Percentiles rank a stretch among this genome's conserved stretches.
These are phyloP conservation scores for Suhomyces yuchorum DNA, from an alignment of 1,139 yeast species.

Conservation along the genomic window DNA sequence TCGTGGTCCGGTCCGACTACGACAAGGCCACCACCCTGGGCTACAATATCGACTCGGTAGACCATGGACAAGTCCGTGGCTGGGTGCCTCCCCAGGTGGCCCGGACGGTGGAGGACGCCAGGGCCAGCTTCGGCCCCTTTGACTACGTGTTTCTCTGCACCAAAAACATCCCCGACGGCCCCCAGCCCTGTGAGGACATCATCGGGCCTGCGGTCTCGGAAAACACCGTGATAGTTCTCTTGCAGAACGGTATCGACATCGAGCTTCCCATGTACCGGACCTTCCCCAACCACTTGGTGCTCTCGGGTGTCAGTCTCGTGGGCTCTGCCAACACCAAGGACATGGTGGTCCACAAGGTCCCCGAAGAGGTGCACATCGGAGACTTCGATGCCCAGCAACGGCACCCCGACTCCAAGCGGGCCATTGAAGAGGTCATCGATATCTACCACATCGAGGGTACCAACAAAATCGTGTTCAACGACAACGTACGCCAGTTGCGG, in stretches of 20 bases:
- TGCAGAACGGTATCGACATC: constrained; percentile 77
- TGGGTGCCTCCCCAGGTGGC: constrained; percentile 59
- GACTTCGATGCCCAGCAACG: constrained; percentile 34
- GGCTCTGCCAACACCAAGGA: constrained; percentile 13
- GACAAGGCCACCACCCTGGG: constrained; percentile 54
- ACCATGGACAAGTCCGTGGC: constrained; percentile 54
- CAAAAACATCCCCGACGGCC: constrained; percentile 72
- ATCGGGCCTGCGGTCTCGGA: constrained; percentile 56
- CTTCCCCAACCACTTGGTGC: background rate
- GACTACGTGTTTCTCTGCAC: constrained; percentile 72
- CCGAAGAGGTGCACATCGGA: constrained; percentile 59
- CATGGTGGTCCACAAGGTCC: background rate
- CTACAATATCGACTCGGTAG: constrained; percentile 58
- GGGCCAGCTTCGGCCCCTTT: constrained; percentile 46
- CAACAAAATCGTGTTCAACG: constrained; percentile 48
- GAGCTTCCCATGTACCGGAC: constrained; percentile 58
- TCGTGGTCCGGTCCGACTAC: constrained; percentile 69
- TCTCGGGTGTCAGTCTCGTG: background rate
- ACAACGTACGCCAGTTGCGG: constrained; percentile 53
- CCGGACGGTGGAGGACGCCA: constrained; percentile 48
- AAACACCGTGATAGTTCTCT: constrained; percentile 20
- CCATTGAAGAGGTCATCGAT: background rate
- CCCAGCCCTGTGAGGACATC: constrained; percentile 55
- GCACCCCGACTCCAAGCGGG: constrained; percentile 31
- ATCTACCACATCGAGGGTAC: constrained; percentile 49